Evolutionary conservation across 2,329 filamentous ascomycete genomes (phyloP), one percentile per base, ranked within the genome.

Genomic region (Penicillium glabrum): DNA sequence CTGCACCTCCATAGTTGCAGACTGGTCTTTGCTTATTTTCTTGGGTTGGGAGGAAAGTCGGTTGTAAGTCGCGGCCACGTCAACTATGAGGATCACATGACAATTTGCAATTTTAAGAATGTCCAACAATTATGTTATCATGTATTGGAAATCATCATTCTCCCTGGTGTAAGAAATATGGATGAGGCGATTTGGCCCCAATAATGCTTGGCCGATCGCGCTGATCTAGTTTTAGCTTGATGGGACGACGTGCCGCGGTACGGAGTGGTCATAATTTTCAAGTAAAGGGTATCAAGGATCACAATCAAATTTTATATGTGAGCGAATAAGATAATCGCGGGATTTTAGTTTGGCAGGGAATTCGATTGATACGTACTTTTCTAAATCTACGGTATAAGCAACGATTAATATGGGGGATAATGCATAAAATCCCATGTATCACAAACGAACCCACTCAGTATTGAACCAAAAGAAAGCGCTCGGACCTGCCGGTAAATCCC

Each of bases 1-100:
- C 10, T 60, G 57, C 11, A 39, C 50, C 6, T 66, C 62, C 68
- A 70, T 70, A 16, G 24, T 35, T 8, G 33, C 16, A 5, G 13
- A 31, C 23, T 41, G 23, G 45, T 21, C 14, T 26, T 14, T 44
- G 26, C 24, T 41, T 46, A 39, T 21, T 29, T 35, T 46, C 13
- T 24, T 39, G 33, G 27, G 19, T 26, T 39, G 47, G 33, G 37
- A 43, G 10, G 48, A 35, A 33, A 44, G 26, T 29, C 27, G 39
- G 16, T 23, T 41, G 23, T 41, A 23, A 23, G 21, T 41, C 16
- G 9, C 47, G 29, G 47, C 31, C 47, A 37, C 47, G 47, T 41
- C 23, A n/a, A 29, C 46, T 27, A 48, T 37, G 35, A 19, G n/a
- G 37, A 51, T 51, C 49, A 51, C 49, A 51, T 51, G 49, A 51